These are phyloP conservation scores for Eimeria acervulina DNA, from an alignment of 169 alveolate species.

Conservation along the genomic window DNA sequence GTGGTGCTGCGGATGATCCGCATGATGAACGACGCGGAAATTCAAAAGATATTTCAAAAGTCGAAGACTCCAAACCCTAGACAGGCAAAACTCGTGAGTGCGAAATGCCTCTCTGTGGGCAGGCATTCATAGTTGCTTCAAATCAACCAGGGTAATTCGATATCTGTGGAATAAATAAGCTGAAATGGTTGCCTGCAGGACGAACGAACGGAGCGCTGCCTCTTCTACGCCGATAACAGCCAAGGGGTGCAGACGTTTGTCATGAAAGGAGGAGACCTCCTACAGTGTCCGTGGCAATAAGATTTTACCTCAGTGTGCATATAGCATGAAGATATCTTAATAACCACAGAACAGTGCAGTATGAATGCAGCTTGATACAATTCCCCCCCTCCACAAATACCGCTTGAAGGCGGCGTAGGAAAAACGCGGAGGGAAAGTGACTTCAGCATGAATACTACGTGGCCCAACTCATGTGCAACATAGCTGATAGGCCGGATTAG, in stretches of 20 bases:
- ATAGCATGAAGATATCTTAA: neutral
- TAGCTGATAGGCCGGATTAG: neutral
- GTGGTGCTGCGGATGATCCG: constrained; percentile 78
- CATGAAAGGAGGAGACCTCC: constrained; percentile 64
- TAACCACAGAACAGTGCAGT: neutral
- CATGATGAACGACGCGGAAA: constrained; percentile 69
- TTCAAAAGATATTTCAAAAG: constrained; percentile 59
- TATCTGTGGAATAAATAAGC: neutral
- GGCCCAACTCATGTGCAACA: neutral
- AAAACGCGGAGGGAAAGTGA: neutral
- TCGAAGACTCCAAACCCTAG: constrained; percentile 50
- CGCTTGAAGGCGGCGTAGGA: neutral
- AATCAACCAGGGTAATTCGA: too few species aligned
- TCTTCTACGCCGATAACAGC: constrained; percentile 73
- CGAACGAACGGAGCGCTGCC: constrained; percentile 66
- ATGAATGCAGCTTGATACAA: neutral
- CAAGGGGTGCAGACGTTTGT: constrained; percentile 68
- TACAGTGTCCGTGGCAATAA: constrained; percentile 5
- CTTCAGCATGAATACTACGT: neutral
- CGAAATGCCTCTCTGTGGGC: neutral
- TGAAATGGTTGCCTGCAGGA: constrained; percentile 32
- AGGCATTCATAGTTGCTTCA: neutral
- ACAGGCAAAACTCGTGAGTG: constrained; percentile 58
- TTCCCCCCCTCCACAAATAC: neutral
- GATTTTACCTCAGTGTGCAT: neutral